These are phyloP conservation scores for Bolboschoenoplectus hybrid DNA, from an alignment of 202 grass and related monocot genomes.

Conservation along the genomic window DNA sequence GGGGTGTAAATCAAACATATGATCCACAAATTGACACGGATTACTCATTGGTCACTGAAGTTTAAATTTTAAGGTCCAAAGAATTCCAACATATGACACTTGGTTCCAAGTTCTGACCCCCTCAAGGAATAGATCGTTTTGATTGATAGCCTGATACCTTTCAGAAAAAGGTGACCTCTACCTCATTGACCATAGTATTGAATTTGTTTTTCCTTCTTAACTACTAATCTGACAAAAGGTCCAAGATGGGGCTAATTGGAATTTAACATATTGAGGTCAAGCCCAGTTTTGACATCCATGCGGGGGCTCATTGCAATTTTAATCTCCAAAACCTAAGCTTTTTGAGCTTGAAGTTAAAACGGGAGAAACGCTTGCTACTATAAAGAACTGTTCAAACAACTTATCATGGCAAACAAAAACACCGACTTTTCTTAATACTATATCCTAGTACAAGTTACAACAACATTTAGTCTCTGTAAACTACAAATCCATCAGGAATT, in stretches of 20 bases:
- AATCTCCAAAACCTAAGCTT: neutral
- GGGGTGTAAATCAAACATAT: neutral
- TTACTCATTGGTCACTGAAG: neutral
- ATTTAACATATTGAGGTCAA: neutral
- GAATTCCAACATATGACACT: neutral
- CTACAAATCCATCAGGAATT: conserved; percentile 43
- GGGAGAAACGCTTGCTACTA: neutral
- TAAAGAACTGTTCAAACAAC: neutral
- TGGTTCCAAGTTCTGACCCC: neutral
- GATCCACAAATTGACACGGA: neutral
- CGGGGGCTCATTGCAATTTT: neutral
- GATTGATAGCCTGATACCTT: conserved; percentile 8
- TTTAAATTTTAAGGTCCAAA: neutral
- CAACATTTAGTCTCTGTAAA: neutral
- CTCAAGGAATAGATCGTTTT: conserved; percentile 2
- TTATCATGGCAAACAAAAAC: neutral
- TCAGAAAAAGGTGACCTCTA: conserved; percentile 15
- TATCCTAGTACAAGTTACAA: neutral
- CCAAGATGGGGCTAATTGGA: neutral
- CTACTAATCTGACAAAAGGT: neutral
- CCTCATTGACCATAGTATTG: conserved; percentile 24
- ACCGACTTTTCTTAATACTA: neutral
- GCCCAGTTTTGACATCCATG: neutral
- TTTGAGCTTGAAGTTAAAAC: neutral
- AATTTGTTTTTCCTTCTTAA: neutral